A percentile compares a stretch with the other conserved stretches of the same genome.
Conservation (phyloP, 495 filamentous ascomycete genomes). For the Lasiosphaeria hispida region DNA sequence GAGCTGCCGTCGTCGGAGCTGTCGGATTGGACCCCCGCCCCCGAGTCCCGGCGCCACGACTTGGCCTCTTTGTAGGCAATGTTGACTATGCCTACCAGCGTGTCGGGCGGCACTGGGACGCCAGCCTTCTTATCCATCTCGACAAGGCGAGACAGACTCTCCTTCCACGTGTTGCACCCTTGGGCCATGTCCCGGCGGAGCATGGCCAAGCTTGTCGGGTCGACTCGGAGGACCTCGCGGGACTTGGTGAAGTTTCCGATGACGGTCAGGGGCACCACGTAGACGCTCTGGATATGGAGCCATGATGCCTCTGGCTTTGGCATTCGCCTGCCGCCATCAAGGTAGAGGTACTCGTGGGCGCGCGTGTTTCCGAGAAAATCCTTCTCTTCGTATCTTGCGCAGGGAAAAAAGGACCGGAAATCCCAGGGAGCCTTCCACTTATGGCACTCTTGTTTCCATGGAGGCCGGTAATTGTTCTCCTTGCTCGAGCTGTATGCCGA, state of each 20-base stretch:
- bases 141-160: not conserved
- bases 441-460: constrained; percentile 29
- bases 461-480: constrained; percentile 24
- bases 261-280: constrained; percentile 22
- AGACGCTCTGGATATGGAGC: constrained; percentile 26
- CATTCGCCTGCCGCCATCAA: constrained; percentile 16
- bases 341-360: constrained; percentile 15
- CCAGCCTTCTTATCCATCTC: not conserved
- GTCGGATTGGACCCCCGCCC: too few relatives aligned
- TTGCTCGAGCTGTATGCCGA: constrained; percentile 30
- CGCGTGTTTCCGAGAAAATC: too few relatives aligned
- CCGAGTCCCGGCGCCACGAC: too few relatives aligned
- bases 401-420: constrained; percentile 35
- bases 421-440: constrained; percentile 2
- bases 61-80: too few relatives aligned
- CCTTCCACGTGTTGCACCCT: not conserved
- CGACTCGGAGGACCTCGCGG: not conserved
- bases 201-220: not conserved
- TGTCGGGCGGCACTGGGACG: too few relatives aligned
- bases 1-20: too few relatives aligned
- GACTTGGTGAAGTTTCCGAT: constrained; percentile 25
- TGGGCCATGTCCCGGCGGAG: not conserved
- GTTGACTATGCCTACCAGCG: too few relatives aligned
- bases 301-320: constrained; percentile 34
- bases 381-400: not conserved